These are phyloP conservation scores for Melaleuca quinquenervia DNA, from an alignment of 345 rosid genomes.

Conservation along the genomic window DNA sequence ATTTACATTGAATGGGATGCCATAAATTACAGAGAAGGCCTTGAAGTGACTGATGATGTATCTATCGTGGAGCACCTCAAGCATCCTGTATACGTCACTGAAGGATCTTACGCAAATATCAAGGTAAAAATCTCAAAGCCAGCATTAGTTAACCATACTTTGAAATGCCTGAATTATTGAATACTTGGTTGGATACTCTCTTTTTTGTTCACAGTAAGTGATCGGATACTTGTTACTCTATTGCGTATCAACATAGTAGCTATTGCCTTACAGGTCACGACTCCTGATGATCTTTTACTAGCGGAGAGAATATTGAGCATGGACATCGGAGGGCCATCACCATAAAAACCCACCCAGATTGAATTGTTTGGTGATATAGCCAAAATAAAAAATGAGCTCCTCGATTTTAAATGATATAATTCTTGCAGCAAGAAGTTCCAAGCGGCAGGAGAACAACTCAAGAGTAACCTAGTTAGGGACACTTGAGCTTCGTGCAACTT, in stretches of 20 bases:
- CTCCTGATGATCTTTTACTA: slow-evolving; percentile 82
- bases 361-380: background rate
- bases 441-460: background rate
- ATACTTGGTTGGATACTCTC: background rate
- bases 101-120: slow-evolving; percentile 92
- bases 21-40: slow-evolving; percentile 44
- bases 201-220: background rate
- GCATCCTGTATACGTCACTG: slow-evolving; percentile 77
- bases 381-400: background rate
- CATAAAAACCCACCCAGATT: background rate
- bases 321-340: background rate
- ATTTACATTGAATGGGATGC: background rate
- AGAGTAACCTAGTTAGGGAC: background rate
- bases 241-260: background rate
- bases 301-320: slow-evolving; percentile 72
- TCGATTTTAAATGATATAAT: background rate
- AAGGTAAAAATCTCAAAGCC: slow-evolving; percentile 31
- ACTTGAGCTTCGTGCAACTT: background rate
- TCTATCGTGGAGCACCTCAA: slow-evolving; percentile 88
- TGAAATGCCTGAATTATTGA: background rate
- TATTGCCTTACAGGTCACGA: slow-evolving; percentile 52
- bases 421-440: background rate
- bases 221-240: background rate
- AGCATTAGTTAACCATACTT: background rate
- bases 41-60: slow-evolving; percentile 93